Conservation (phyloP, 2,329 filamentous ascomycete species). For the Aspergillus persii region DNA sequence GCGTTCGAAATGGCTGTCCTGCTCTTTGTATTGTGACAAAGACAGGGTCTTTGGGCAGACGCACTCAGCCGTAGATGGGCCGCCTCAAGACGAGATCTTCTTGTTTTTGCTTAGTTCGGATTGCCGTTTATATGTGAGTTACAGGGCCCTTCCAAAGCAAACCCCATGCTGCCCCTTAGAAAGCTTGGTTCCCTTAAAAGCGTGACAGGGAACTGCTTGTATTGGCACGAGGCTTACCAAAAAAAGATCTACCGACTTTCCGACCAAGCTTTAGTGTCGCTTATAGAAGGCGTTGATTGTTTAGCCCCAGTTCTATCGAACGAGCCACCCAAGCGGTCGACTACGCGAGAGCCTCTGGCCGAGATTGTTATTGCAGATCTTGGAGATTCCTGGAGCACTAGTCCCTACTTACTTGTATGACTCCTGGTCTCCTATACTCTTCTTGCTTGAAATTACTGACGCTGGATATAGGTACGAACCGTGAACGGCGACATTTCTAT, state of each 20-base stretch:
- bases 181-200: background rate
- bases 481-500: constrained; percentile 78
- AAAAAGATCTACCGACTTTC: constrained; percentile 73
- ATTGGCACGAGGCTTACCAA: constrained; percentile 2
- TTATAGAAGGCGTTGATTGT: constrained; percentile 73
- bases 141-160: background rate
- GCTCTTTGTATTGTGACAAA: constrained; percentile 75
- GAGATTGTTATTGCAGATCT: constrained; percentile 84
- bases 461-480: constrained; percentile 65
- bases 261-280: constrained; percentile 69
- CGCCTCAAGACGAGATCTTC: constrained; percentile 53
- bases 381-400: constrained; percentile 68
- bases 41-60: constrained; percentile 53
- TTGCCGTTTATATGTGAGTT: constrained; percentile 71
- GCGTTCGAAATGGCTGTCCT: constrained; percentile 75
- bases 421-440: background rate
- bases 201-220: background rate
- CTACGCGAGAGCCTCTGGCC: constrained; percentile 68
- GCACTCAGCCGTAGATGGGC: constrained; percentile 17
- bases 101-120: constrained; percentile 74
- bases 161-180: background rate
- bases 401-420: constrained; percentile 78
- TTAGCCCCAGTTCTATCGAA: constrained; percentile 72
- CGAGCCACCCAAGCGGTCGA: constrained; percentile 69
- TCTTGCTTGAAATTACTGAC: background rate